These are phyloP conservation scores for Tolypocladium ovalisporum DNA, from an alignment of 2,329 filamentous ascomycete species.

Conservation along the genomic window DNA sequence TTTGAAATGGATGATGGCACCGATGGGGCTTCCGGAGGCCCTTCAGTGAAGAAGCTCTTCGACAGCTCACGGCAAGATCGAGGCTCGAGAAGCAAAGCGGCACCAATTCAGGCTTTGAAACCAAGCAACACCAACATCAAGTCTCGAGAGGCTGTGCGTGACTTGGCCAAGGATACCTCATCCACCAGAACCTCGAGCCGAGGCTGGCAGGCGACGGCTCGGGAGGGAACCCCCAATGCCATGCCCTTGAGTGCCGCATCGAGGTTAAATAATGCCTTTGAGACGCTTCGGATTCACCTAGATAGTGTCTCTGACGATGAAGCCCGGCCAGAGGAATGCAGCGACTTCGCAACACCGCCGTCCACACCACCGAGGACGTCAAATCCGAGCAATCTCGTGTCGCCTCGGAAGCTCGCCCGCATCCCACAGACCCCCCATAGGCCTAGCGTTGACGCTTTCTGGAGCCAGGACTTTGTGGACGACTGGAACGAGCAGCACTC, in stretches of 20 bases:
- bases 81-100: background rate
- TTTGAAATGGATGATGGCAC: constrained; percentile 5
- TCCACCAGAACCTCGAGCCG: background rate
- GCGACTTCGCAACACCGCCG: constrained; percentile 2
- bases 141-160: background rate
- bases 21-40: background rate
- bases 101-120: background rate
- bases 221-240: background rate
- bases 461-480: constrained; percentile 47
- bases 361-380: constrained; percentile 11
- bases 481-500: constrained; percentile 55
- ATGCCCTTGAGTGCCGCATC: background rate
- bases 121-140: background rate
- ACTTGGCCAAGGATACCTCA: background rate
- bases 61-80: background rate
- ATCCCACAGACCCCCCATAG: constrained; percentile 45
- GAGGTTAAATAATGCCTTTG: background rate
- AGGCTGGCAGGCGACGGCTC: background rate
- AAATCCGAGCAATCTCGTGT: constrained; percentile 13
- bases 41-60: background rate
- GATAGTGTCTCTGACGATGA: background rate
- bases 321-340: background rate
- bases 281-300: background rate
- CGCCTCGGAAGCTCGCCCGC: constrained; percentile 17
- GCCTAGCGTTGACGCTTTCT: constrained; percentile 46